Conservation (phyloP, 768 basidiomycete species). For the Rhodotorula kratochvilovae region DNA sequence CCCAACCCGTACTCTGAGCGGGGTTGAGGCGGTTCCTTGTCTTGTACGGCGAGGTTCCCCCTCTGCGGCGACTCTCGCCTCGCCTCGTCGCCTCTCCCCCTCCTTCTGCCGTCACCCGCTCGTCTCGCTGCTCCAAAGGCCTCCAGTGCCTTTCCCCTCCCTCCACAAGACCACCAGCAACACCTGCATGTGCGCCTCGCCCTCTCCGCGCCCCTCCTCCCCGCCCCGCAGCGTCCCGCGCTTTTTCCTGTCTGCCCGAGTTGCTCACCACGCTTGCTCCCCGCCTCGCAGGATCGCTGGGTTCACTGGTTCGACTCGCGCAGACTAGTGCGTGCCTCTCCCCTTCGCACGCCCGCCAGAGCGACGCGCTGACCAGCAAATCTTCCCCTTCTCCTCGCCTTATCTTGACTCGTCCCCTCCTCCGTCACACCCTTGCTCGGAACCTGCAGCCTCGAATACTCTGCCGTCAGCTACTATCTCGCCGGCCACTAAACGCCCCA, state of each 20-base stretch:
- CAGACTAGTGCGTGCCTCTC: slow-evolving; percentile 26
- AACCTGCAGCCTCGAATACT: slow-evolving; percentile 24
- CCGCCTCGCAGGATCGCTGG: slow-evolving; percentile 12
- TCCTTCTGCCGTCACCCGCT: not conserved
- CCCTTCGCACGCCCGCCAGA: not conserved
- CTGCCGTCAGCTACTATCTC: slow-evolving; percentile 25
- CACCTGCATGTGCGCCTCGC: slow-evolving; percentile 24
- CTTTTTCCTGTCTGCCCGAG: not conserved
- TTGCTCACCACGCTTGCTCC: not conserved
- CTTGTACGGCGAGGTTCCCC: no score
- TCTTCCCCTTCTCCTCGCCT: not conserved
- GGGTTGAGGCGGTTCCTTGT: no score
- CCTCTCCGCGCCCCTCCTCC: no score
- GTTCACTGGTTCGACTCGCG: slow-evolving; percentile 13
- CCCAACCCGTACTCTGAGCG: no score
- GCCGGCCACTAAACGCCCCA: slow-evolving; percentile 13
- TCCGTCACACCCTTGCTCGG: no score
- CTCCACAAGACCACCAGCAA: not conserved
- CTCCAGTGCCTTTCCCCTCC: not conserved
- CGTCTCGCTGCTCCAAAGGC: not conserved
- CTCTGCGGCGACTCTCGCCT: no score
- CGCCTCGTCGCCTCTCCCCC: not conserved
- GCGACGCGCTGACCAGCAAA: not conserved
- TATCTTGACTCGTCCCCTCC: slow-evolving; percentile 4
- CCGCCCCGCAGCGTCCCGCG: no score